Evolutionary conservation across 129 eudicot genomes (phyloP).

Genomic region (Oenanthe sinensis): DNA sequence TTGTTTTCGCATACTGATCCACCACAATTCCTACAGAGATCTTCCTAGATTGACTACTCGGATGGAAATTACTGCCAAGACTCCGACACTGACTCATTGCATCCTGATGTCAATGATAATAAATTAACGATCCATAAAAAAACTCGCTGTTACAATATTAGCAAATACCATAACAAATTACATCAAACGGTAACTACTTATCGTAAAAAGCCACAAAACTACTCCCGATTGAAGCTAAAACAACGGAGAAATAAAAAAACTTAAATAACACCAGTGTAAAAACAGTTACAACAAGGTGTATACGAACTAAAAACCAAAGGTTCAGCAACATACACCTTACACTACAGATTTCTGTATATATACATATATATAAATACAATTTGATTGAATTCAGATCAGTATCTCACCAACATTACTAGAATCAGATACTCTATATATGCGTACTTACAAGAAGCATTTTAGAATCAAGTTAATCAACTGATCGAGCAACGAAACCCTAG

Average conservation of each 20-base stretch:
- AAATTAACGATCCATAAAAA: background rate
- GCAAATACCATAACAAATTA: background rate
- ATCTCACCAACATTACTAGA: background rate
- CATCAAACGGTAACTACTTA: background rate
- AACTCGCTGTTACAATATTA: background rate
- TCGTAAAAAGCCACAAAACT: background rate
- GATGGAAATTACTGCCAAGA: constrained; percentile 46
- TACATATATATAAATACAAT: background rate
- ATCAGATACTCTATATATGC: background rate
- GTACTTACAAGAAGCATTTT: background rate
- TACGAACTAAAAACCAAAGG: background rate
- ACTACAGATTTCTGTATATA: background rate
- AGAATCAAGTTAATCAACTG: background rate
- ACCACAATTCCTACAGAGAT: constrained; percentile 64
- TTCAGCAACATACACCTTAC: background rate
- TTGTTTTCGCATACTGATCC: constrained; percentile 30
- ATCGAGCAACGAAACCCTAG: background rate
- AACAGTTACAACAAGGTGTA: background rate
- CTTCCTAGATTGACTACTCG: constrained; percentile 64
- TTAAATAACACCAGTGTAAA: background rate
- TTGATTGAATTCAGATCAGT: background rate
- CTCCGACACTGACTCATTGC: constrained; percentile 44
- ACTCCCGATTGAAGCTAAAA: background rate
- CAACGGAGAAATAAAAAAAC: background rate
- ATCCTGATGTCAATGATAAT: constrained; percentile 21